Evolutionary conservation across 768 basidiomycete species (phyloP), one percentile per base, ranked within the genome.

Genomic region (Suillus plorans): DNA sequence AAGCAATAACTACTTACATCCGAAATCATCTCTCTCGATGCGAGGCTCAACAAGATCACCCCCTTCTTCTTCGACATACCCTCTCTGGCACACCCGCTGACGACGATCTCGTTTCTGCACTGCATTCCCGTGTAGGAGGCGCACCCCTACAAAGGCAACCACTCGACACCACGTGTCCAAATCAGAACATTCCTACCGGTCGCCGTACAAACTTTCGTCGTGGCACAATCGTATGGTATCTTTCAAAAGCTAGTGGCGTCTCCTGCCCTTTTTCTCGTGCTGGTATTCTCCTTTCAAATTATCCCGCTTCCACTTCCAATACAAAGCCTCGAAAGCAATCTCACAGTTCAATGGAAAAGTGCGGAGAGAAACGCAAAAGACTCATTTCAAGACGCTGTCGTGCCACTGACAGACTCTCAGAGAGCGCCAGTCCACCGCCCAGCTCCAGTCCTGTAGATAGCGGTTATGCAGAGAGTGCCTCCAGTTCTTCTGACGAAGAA

Each of bases 1-100:
- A 93, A 75, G 89, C 91, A 14, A 90, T 93, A 70, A 91, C 91
- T 5, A 90, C 89, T n/a, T 92, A 90, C 73, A 87, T 92, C 70
- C 86, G 91, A 59, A 81, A 82, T 65, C 91, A 93, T 71, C 81
- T 89, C 67, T 79, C 85, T 53, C 88, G 91, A 58, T 92, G 90
- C 68, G 89, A 91, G 60, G 76, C 74, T 7, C 85, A 91, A 65
- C 84, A 89, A 69, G 89, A 91, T 71, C 85, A 88, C 50, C 90
- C 91, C 3, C 84, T 93, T 12, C 85, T 93, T 45, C 82, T 91
- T 41, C 86, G 86, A 36, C 90, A 92, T 71, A 79, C 82, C 37
- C 83, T 92, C 47, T 90, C 90, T 18, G 91, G 91, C 70, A 91
- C 90, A 4, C 74, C 78, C 13, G 80, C 84, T 28, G 91, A 93